phyloP scores from a whole-genome alignment of 805 yeast species.

The Candida xiaguanensis region DNA sequence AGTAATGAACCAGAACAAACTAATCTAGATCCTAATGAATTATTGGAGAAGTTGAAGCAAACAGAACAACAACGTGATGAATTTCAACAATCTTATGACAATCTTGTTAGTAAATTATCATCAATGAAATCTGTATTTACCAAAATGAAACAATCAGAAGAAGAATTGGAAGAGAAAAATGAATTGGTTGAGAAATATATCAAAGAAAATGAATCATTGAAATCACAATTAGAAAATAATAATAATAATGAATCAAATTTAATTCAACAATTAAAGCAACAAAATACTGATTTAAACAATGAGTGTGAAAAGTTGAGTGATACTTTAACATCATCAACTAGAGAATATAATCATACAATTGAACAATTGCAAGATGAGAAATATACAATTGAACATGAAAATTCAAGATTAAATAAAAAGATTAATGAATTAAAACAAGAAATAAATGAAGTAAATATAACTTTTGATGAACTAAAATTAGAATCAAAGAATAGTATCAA shows the following conservation, averaged over 20 bases:
- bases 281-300: conserved; percentile 41
- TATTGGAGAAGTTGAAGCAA: conserved; percentile 5
- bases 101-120: conserved; percentile 57
- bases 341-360: conserved; percentile 33
- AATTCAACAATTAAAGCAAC: conserved; percentile 13
- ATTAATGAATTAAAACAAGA: conserved; percentile 38
- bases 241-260: conserved; percentile 9
- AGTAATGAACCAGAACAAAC: neutral
- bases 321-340: conserved; percentile 34
- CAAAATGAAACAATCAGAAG: conserved; percentile 70
- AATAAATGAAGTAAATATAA: conserved; percentile 37
- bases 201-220: conserved; percentile 23
- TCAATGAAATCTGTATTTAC: conserved; percentile 70
- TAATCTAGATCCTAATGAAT: neutral
- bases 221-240: conserved; percentile 2
- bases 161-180: conserved; percentile 54
- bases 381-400: conserved; percentile 37
- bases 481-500: conserved; percentile 39
- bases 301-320: conserved; percentile 52
- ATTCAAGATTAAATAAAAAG: conserved; percentile 36
- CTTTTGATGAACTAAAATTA: conserved; percentile 34
- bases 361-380: conserved; percentile 34
- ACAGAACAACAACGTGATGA: conserved; percentile 48
- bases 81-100: conserved; percentile 57
- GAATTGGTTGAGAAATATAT: conserved; percentile 33